Evolutionary conservation across 2,329 filamentous ascomycete genomes (phyloP).

Genomic region (Colletotrichum godetiae): DNA sequence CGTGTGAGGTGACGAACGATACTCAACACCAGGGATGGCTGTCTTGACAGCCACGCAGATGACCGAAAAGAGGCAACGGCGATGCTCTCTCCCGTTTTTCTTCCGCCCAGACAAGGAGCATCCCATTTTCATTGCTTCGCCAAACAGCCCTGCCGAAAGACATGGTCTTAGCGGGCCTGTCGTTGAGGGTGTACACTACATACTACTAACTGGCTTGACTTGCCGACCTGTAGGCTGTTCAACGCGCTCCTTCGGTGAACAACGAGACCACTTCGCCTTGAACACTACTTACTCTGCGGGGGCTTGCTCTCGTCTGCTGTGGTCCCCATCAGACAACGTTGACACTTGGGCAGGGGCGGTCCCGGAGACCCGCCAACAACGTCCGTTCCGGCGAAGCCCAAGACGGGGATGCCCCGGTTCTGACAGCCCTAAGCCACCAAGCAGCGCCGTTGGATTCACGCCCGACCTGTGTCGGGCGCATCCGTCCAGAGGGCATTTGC

Average conservation of each 20-base stretch:
- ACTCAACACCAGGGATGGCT: conserved; percentile 17
- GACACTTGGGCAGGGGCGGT: conserved; percentile 17
- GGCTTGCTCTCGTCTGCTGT: neutral
- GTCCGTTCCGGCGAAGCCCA: conserved; percentile 17
- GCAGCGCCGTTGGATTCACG: conserved; percentile 16
- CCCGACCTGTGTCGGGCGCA: conserved; percentile 10
- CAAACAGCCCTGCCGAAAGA: conserved; percentile 28
- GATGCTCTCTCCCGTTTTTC: neutral
- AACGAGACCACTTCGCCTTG: neutral
- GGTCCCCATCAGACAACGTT: conserved; percentile 2
- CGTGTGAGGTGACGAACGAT: conserved; percentile 21
- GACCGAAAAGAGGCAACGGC: neutral
- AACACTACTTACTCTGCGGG: neutral
- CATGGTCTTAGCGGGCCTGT: neutral
- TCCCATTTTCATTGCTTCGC: conserved; percentile 18
- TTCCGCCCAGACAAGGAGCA: conserved; percentile 16
- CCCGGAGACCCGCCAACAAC: conserved; percentile 3
- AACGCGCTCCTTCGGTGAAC: neutral
- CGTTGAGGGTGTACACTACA: neutral
- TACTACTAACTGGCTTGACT: neutral
- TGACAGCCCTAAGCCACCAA: neutral
- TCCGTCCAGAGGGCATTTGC: neutral
- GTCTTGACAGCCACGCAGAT: neutral
- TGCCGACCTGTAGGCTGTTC: neutral
- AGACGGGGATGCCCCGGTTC: conserved; percentile 28